Evolutionary conservation across 768 basidiomycete species (phyloP), one percentile per base, ranked within the genome.

Genomic region (Russula sp.): DNA sequence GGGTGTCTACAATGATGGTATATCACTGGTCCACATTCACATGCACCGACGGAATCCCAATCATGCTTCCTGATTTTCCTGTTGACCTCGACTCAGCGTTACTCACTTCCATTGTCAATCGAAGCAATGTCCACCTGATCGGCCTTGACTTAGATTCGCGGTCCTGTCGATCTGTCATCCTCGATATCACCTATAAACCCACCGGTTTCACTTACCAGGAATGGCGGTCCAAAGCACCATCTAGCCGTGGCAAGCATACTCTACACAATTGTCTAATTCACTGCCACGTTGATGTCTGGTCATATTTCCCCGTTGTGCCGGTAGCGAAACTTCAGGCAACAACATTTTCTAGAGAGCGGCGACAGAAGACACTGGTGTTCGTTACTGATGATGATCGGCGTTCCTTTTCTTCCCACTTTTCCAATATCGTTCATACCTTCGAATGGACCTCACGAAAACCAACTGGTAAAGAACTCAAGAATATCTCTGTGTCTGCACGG

Each of bases 1-100:
- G 47, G 0, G 14, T 16, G 7, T 27, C 32, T 9, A 48, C 56
- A 48, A 40, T 81, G 2, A 76, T 71, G 2, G 78, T 79, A 0
- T 84, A 80, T 63, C 86, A 85, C 66, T 84, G 80, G 81, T 73
- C 72, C 4, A 82, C 82, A 0, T 84, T 86, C 61, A 84, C 84
- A 2, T 79, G 80, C 0, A 73, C 77, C 0, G 68, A 73, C 10
- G 84, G 83, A 16, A 79, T 78, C 22, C 20, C 50, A 0, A 67
- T 83, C 1, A 64, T 73, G 11, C 59, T 81, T 9, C 74, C 71
- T 0, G 65, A 68, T 0, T 65, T 73, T 11, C 62, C 67, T 6
- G 45, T 63, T 39, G 62, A 63, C 14, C 57, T 65, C 5, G 68
- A 71, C 2, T 66, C 67, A 4, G 67, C 74, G 9, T 50, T 70